Percentiles rank a stretch among this genome's conserved stretches.
phyloP scores from a whole-genome alignment of 1,284 basidiomycete genomes.

The Cronartium quercuum region DNA sequence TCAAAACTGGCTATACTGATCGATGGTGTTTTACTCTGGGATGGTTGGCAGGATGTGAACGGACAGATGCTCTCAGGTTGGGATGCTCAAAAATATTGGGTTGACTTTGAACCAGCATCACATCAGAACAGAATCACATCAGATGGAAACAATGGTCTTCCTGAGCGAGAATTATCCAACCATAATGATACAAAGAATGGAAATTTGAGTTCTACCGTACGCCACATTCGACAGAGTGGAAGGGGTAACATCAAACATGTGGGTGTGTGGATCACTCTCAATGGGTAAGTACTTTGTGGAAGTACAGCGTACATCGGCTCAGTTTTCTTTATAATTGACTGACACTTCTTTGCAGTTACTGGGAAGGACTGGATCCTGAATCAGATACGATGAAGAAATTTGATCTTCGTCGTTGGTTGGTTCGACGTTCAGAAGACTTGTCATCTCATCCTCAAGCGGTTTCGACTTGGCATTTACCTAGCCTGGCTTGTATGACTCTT shows the following conservation, averaged over 20 bases:
- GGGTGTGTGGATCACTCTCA: conserved; percentile 21
- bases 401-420: conserved; percentile 9
- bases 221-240: neutral
- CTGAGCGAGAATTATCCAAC: neutral
- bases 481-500: neutral
- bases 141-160: neutral
- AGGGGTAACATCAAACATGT: conserved; percentile 6
- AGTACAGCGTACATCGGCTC: neutral
- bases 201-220: neutral
- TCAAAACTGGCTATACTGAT: neutral
- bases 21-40: conserved; percentile 8
- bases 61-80: neutral
- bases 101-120: neutral
- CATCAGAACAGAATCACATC: neutral
- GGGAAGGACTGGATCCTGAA: conserved; percentile 11
- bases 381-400: conserved; percentile 9
- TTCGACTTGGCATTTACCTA: conserved; percentile 12
- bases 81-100: conserved; percentile 1
- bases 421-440: neutral
- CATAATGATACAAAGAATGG: neutral
- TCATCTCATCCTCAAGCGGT: neutral
- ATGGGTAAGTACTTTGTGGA: conserved; percentile 1
- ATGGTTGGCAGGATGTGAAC: conserved; percentile 9
- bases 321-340: neutral
- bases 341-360: conserved; percentile 11